phyloP scores from a whole-genome alignment of 2,329 filamentous ascomycete species.

The Aureobasidium sp. region DNA sequence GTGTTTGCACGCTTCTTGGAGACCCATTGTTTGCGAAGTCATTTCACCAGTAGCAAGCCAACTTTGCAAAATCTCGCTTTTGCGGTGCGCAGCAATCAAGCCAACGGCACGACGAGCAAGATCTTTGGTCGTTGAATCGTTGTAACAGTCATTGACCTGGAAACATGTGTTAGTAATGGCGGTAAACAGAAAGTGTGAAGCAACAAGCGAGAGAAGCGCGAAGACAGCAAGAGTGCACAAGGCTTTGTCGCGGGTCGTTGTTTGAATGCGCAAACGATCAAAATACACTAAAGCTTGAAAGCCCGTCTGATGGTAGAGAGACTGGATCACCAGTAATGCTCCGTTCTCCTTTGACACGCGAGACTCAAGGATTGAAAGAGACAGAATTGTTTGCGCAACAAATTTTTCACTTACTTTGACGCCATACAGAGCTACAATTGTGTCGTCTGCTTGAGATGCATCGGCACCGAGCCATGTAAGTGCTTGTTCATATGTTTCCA shows the following conservation, averaged over 20 bases:
- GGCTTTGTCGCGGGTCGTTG: neutral
- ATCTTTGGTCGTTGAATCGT: conserved; percentile 42
- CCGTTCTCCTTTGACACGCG: neutral
- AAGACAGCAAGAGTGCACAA: neutral
- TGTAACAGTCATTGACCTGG: conserved; percentile 45
- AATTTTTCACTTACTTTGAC: conserved; percentile 41
- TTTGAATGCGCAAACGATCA: neutral
- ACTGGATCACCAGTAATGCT: neutral
- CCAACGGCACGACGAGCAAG: conserved; percentile 48
- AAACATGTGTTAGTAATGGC: neutral
- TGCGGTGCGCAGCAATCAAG: conserved; percentile 51
- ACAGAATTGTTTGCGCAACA: neutral
- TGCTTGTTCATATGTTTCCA: conserved; percentile 57
- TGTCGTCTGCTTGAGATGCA: conserved; percentile 43
- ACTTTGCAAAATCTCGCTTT: conserved; percentile 45
- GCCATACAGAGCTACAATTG: conserved; percentile 48
- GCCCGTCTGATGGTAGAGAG: neutral
- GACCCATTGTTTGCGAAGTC: conserved; percentile 45
- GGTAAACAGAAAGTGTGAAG: no score
- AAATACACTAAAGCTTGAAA: neutral
- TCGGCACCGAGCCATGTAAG: conserved; percentile 52
- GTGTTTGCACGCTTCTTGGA: conserved; percentile 44
- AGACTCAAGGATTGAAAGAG: neutral
- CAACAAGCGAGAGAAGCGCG: neutral
- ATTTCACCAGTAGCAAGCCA: conserved; percentile 47